Base-by-base conservation (phyloP, 1,284 basidiomycete species). In the Hymenochaete sp. region DNA sequence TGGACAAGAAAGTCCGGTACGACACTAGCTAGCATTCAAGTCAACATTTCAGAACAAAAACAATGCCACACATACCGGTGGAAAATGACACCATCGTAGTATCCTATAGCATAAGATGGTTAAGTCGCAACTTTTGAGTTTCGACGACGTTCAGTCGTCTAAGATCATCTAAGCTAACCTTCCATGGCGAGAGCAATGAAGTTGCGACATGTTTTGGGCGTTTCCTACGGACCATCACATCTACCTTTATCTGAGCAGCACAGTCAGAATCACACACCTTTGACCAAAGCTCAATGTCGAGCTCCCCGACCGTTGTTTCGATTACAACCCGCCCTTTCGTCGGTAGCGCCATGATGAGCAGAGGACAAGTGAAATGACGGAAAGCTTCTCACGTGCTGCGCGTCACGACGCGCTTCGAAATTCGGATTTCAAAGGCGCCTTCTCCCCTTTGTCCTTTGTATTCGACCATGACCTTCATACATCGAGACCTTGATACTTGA, bases 261-360 rank as follows among this genome's bases (percentile, higher is more conserved):
- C 3, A 27, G n/a, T 27, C 6, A 13, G 16, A 43, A 10, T 4
- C 11, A 52, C 61, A 14, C 49, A 84, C 86, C 67, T 90, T 92
- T 14, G 89, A 79, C 92, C 93, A 98, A 45, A 98, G 70, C 60
- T 98, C 95, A 38, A 98, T 82, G 59, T 93, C 91, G 38, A 96
- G 82, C 58, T 95, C 91, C 16, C 92, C 93, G 10, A 78, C 82
- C 1, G 91, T 92, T 0, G 95, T 98, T 52, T 90, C 79, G 38
- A 98, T 71, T 32, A 96, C 78, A 44, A 96, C 85, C 51, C 86
- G 81, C 50, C 90, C 92, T 47, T 80, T 75, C 0, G 90, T 91
- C 16, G 90, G 84, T 36, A 89, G 68, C 22, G 84, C 77, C 83
- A 86, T 85, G 18, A 33, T 24, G 38, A 14, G 28, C 14, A 37